phyloP scores from a whole-genome alignment of 305 asterid species.

The Salvia sclarea region DNA sequence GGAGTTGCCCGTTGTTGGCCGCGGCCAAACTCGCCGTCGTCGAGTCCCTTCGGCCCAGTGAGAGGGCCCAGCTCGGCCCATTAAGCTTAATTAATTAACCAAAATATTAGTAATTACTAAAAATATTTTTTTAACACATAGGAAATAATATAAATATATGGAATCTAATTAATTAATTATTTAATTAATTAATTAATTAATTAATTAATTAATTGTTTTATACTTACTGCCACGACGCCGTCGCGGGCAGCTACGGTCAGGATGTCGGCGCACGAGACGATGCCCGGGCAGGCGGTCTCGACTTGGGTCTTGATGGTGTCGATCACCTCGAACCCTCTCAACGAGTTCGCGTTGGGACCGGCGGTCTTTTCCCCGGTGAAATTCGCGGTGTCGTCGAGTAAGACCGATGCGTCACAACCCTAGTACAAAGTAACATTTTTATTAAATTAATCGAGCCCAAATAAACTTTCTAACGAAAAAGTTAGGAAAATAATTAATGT shows the following conservation, averaged over 20 bases:
- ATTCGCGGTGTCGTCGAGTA: constrained; percentile 56
- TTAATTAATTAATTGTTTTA: no score
- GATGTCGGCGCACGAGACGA: constrained; percentile 76
- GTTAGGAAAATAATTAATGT: background rate
- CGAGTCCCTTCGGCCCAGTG: constrained; percentile 70
- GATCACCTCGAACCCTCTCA: constrained; percentile 67
- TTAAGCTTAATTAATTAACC: constrained; percentile 42
- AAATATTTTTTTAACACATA: no score
- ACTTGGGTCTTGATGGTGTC: constrained; percentile 64
- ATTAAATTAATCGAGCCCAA: background rate
- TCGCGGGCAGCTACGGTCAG: constrained; percentile 61
- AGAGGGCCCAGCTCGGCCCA: constrained; percentile 67
- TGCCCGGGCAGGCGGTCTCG: constrained; percentile 49
- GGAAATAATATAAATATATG: no score
- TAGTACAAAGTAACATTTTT: constrained; percentile 6
- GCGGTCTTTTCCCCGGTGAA: constrained; percentile 75
- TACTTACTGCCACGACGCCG: constrained; percentile 55
- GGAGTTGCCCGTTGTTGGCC: constrained; percentile 60
- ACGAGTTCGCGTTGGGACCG: constrained; percentile 51
- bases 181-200: no score
- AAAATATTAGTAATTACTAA: background rate
- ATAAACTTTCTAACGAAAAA: background rate
- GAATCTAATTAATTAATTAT: no score
- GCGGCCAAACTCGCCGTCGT: constrained; percentile 49
- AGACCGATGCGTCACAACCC: constrained; percentile 82